These are phyloP conservation scores for Austroboletus niveus DNA, from an alignment of 1,284 basidiomycete genomes.

Conservation along the genomic window DNA sequence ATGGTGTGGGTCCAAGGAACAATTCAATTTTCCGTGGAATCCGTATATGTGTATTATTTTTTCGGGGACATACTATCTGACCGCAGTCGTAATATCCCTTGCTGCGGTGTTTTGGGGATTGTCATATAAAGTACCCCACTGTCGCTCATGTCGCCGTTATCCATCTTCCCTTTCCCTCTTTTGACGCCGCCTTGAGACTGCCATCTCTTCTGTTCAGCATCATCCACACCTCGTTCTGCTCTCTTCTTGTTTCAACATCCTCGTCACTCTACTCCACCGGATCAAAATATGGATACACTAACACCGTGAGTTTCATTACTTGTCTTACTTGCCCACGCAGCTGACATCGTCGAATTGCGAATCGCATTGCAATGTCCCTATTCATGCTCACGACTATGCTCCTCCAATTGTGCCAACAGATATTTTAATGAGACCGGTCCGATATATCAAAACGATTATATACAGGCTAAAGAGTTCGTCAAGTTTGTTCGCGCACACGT, in stretches of 20 bases:
- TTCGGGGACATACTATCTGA: not conserved
- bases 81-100: not conserved
- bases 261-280: not conserved
- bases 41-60: not conserved
- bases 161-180: not conserved
- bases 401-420: not conserved
- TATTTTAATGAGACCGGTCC: conserved; percentile 11
- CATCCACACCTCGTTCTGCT: no score
- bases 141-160: not conserved
- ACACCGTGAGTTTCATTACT: conserved; percentile 1
- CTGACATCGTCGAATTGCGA: not conserved
- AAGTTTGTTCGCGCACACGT: conserved; percentile 5
- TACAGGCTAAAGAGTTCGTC: conserved; percentile 9
- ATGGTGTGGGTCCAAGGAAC: conserved; percentile 4
- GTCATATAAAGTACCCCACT: not conserved
- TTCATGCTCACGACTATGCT: no score
- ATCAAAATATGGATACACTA: not conserved
- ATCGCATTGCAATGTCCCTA: no score
- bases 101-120: not conserved
- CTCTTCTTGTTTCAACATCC: not conserved
- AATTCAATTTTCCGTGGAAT: not conserved
- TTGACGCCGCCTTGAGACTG: no score
- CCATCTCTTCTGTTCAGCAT: no score
- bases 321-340: not conserved
- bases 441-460: conserved; percentile 5